Percentiles rank a stretch among this genome's conserved stretches.
Evolutionary conservation across 805 yeast species (phyloP).

Genomic region (Yarrowia deformans): DNA sequence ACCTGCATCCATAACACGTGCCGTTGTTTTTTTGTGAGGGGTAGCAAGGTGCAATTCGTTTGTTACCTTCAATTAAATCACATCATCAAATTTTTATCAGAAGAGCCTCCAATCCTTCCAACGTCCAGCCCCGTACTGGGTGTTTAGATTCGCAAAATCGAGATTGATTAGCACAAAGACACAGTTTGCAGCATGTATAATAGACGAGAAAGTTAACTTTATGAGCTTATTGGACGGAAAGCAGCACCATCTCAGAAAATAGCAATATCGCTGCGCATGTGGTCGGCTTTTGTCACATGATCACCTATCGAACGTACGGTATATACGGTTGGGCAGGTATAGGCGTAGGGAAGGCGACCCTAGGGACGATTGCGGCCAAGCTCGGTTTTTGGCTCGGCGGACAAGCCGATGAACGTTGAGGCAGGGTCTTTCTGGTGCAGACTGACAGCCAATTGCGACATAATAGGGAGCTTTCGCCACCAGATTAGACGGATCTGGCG

Average conservation of each 20-base stretch:
- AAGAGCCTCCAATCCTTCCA: background rate
- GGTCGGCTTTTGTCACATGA: slow-evolving; percentile 35
- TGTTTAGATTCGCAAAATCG: slow-evolving; percentile 14
- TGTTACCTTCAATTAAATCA: no score
- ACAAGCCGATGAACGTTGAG: background rate
- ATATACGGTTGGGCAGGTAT: slow-evolving; percentile 5
- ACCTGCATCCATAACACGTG: slow-evolving; percentile 3
- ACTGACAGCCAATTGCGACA: background rate
- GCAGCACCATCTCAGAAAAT: slow-evolving; percentile 19
- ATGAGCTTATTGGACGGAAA: background rate
- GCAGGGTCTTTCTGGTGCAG: slow-evolving; percentile 1
- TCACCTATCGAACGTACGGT: background rate
- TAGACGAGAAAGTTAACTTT: slow-evolving; percentile 25
- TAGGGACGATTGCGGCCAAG: background rate
- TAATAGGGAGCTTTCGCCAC: background rate
- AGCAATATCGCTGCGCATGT: background rate
- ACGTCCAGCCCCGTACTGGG: background rate
- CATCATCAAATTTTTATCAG: no score
- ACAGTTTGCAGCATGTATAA: slow-evolving; percentile 4
- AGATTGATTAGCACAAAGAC: slow-evolving; percentile 24
- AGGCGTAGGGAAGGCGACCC: background rate
- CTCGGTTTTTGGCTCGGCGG: background rate
- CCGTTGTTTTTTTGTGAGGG: background rate
- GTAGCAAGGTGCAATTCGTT: no score
- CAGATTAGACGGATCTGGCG: background rate